Evolutionary conservation across 2,329 filamentous ascomycete genomes (phyloP).

Genomic region (Dothideomycetes sp.): DNA sequence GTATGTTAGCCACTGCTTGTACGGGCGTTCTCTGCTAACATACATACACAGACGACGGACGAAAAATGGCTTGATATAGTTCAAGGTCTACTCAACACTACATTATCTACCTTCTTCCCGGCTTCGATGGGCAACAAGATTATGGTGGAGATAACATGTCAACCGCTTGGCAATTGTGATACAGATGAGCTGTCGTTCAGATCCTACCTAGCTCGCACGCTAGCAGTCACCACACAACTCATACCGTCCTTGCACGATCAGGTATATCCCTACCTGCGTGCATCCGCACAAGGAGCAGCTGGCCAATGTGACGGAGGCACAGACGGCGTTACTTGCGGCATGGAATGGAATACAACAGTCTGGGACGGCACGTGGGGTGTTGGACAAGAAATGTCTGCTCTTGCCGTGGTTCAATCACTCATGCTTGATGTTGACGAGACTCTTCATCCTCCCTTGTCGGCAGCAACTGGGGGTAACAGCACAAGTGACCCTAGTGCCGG

Average conservation of each 20-base stretch:
- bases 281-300: constrained; percentile 46
- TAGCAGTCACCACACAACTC: constrained; percentile 32
- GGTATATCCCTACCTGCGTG: constrained; percentile 41
- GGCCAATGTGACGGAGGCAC: constrained; percentile 41
- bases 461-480: constrained; percentile 14
- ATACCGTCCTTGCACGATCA: constrained; percentile 28
- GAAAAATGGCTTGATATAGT: constrained; percentile 1
- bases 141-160: constrained; percentile 60
- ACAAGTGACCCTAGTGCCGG: constrained; percentile 12
- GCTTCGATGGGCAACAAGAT: constrained; percentile 41
- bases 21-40: not conserved
- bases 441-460: constrained; percentile 1
- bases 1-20: not conserved
- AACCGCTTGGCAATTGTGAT: constrained; percentile 51
- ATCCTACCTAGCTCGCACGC: constrained; percentile 51
- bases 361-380: constrained; percentile 40
- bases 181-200: constrained; percentile 67
- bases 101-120: constrained; percentile 40
- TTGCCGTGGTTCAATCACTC: constrained; percentile 36
- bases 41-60: not conserved
- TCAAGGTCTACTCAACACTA: constrained; percentile 8
- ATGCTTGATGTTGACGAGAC: not conserved
- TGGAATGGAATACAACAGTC: constrained; percentile 29
- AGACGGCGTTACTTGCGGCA: constrained; percentile 30
- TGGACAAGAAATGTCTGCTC: constrained; percentile 45